These are phyloP conservation scores for Aureobasidium sp. DNA, from an alignment of 2,329 filamentous ascomycete genomes.

Conservation along the genomic window DNA sequence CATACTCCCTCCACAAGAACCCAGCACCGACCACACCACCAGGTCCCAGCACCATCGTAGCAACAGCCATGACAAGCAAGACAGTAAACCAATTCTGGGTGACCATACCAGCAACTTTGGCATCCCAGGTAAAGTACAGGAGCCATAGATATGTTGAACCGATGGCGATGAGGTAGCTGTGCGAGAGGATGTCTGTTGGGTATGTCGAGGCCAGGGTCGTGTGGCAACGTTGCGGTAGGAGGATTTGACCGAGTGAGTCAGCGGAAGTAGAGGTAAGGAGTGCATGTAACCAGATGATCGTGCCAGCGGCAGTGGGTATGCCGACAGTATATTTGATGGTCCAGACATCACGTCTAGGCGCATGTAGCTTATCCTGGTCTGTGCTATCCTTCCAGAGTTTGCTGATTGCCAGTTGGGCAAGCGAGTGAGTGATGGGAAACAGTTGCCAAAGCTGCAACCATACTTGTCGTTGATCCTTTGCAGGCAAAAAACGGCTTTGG, in stretches of 20 bases:
- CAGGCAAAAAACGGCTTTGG: slow-evolving; percentile 24
- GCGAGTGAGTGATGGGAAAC: slow-evolving; percentile 24
- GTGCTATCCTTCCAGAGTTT: slow-evolving; percentile 28
- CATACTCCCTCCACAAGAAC: slow-evolving; percentile 42
- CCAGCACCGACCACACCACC: slow-evolving; percentile 33
- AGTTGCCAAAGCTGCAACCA: slow-evolving; percentile 22
- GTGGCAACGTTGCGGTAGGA: neutral
- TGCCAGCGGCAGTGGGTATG: slow-evolving; percentile 12
- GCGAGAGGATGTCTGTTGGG: slow-evolving; percentile 15
- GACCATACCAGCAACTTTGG: slow-evolving; percentile 37
- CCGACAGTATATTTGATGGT: slow-evolving; percentile 23
- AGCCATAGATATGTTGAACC: slow-evolving; percentile 34
- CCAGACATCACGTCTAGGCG: slow-evolving; percentile 24
- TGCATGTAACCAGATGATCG: slow-evolving; percentile 19
- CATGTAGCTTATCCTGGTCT: slow-evolving; percentile 23
- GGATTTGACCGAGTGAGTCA: neutral
- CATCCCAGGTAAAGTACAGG: slow-evolving; percentile 35
- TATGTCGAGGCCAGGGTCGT: neutral
- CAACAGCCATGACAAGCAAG: slow-evolving; percentile 21
- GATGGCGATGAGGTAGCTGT: slow-evolving; percentile 14
- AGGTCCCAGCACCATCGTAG: slow-evolving; percentile 30
- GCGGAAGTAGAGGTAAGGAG: neutral
- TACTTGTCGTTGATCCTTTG: slow-evolving; percentile 11
- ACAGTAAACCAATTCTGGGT: slow-evolving; percentile 30
- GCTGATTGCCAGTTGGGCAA: slow-evolving; percentile 27